phyloP scores from a whole-genome alignment of 768 basidiomycete genomes.

The Lactifluus echinatus region DNA sequence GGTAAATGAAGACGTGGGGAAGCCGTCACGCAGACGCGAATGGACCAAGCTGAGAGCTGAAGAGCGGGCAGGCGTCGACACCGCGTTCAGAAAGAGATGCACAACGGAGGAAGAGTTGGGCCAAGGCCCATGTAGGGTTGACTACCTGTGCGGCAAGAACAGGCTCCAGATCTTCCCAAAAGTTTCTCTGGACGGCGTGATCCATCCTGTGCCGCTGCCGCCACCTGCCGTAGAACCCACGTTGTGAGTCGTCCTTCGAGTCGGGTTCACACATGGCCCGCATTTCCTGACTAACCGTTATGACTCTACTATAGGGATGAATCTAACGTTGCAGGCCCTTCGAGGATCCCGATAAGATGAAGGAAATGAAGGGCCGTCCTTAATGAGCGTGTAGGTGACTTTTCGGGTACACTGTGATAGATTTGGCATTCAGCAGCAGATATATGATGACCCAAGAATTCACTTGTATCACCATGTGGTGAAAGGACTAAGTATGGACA shows the following conservation, averaged over 20 bases:
- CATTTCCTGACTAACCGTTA: too few species aligned
- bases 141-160: background rate
- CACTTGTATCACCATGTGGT: too few species aligned
- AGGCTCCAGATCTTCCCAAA: constrained; percentile 1
- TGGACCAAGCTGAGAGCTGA: background rate
- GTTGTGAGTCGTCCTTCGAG: background rate
- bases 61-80: background rate
- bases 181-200: background rate
- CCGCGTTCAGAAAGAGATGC: background rate
- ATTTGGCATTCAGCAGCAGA: too few species aligned
- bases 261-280: too few species aligned
- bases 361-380: too few species aligned
- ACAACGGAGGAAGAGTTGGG: background rate
- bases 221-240: background rate
- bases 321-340: constrained; percentile 6
- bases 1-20: background rate
- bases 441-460: too few species aligned
- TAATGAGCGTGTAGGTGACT: too few species aligned
- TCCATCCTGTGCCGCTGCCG: background rate
- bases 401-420: too few species aligned
- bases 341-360: constrained; percentile 6
- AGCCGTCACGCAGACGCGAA: background rate
- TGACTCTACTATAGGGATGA: background rate
- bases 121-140: background rate
- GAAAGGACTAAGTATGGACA: too few species aligned